phyloP scores from a whole-genome alignment of 1,139 yeast species.

The Pichia sp. region DNA sequence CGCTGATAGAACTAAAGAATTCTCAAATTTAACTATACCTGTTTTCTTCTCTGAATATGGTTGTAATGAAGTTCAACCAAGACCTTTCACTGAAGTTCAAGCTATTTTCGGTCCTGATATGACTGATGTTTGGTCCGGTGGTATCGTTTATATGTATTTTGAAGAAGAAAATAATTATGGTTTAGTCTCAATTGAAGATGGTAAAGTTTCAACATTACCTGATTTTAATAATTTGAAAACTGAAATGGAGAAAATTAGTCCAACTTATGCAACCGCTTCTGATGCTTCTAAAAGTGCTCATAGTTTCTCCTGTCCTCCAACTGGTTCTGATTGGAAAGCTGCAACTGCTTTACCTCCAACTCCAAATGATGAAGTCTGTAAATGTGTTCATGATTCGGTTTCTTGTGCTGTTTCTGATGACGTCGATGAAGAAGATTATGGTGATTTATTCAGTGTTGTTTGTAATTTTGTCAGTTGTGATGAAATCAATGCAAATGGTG shows the following conservation, averaged over 20 bases:
- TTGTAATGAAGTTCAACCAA: conserved; percentile 56
- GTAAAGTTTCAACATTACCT: conserved; percentile 47
- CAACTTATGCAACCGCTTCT: conserved; percentile 49
- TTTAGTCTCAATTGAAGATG: conserved; percentile 41
- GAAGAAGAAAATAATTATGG: conserved; percentile 72
- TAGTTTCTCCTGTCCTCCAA: conserved; percentile 45
- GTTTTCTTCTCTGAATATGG: conserved; percentile 78
- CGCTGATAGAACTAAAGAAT: conserved; percentile 61
- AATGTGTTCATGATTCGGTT: conserved; percentile 47
- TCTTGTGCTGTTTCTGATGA: conserved; percentile 47
- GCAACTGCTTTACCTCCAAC: conserved; percentile 67
- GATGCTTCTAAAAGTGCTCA: conserved; percentile 37
- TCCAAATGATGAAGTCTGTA: conserved; percentile 56
- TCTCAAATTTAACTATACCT: conserved; percentile 59
- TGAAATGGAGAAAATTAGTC: conserved; percentile 48
- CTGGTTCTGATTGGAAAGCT: conserved; percentile 49
- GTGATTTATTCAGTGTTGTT: conserved; percentile 46
- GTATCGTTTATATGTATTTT: conserved; percentile 78
- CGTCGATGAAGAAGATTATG: conserved; percentile 46
- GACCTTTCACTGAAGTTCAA: conserved; percentile 64
- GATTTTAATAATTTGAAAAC: conserved; percentile 52
- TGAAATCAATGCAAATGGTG: conserved; percentile 56
- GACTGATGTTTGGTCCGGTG: conserved; percentile 85
- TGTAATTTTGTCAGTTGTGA: conserved; percentile 46
- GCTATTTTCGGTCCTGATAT: conserved; percentile 53